Evolutionary conservation across 176 grass and related monocot species (phyloP).

Genomic region (Oryza coarctata): DNA sequence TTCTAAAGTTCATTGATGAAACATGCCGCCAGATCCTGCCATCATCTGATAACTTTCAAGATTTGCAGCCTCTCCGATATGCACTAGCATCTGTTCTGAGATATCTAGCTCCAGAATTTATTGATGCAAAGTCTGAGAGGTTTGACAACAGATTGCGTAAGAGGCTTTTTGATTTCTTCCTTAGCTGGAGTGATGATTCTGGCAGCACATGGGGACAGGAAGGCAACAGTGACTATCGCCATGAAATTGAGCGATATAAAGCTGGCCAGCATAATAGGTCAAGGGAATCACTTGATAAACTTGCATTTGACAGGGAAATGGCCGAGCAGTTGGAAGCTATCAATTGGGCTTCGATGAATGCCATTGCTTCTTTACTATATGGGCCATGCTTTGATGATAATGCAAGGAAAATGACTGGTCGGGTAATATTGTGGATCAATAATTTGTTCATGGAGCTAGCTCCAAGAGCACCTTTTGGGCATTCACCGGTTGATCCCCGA

Average conservation of each 20-base stretch:
- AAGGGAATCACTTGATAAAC: slow-evolving; percentile 92
- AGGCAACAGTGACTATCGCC: slow-evolving; percentile 63
- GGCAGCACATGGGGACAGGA: slow-evolving; percentile 73
- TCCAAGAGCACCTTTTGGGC: slow-evolving; percentile 69
- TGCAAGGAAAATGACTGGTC: slow-evolving; percentile 85
- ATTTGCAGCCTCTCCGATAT: slow-evolving; percentile 85
- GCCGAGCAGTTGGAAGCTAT: slow-evolving; percentile 86
- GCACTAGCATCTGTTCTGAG: slow-evolving; percentile 84
- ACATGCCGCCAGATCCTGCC: slow-evolving; percentile 62
- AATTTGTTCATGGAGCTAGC: slow-evolving; percentile 69
- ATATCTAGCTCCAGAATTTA: slow-evolving; percentile 93
- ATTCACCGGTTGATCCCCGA: slow-evolving; percentile 85
- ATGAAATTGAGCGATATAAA: slow-evolving; percentile 93
- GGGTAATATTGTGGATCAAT: slow-evolving; percentile 85
- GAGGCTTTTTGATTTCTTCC: slow-evolving; percentile 81
- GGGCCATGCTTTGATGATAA: slow-evolving; percentile 99
- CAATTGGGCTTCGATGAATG: slow-evolving; percentile 94
- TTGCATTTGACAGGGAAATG: slow-evolving; percentile 92
- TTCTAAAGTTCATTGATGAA: slow-evolving; percentile 90
- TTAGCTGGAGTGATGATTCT: slow-evolving; percentile 94
- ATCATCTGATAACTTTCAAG: slow-evolving; percentile 73
- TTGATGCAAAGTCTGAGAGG: slow-evolving; percentile 76
- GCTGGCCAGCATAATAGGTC: slow-evolving; percentile 79
- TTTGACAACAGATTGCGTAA: slow-evolving; percentile 85
- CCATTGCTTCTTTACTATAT: slow-evolving; percentile 90